Evolutionary conservation across 495 filamentous ascomycete genomes (phyloP).

Genomic region (Hypoxylon intermedium): DNA sequence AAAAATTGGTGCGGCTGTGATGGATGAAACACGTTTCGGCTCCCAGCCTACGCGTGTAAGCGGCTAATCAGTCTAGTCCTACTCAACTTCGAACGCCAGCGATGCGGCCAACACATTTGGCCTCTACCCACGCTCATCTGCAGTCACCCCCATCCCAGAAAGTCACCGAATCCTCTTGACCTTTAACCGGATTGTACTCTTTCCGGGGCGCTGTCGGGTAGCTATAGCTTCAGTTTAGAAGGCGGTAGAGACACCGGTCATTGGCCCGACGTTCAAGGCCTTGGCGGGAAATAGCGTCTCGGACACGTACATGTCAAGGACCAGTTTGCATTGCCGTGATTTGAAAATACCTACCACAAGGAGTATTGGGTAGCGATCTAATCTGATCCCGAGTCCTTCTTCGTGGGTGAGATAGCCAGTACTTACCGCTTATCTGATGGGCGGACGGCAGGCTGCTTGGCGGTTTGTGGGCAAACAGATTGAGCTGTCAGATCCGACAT

Average conservation of each 20-base stretch:
- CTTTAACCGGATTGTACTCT: background rate
- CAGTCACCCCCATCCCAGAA: constrained; percentile 3
- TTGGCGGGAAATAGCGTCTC: background rate
- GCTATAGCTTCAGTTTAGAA: constrained; percentile 1
- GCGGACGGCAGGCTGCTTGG: constrained; percentile 5
- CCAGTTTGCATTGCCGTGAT: constrained; percentile 1
- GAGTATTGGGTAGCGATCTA: background rate
- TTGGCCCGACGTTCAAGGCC: background rate
- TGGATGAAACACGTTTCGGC: constrained; percentile 32
- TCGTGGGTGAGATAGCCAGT: background rate
- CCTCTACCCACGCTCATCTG: background rate
- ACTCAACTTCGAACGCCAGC: background rate
- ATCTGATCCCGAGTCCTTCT: background rate
- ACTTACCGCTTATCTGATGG: background rate
- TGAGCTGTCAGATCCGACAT: constrained; percentile 22
- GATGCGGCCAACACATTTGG: background rate
- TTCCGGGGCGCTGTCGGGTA: constrained; percentile 8
- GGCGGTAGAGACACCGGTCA: background rate
- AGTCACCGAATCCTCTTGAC: background rate
- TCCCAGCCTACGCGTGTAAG: constrained; percentile 12
- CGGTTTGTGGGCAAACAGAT: background rate
- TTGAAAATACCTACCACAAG: constrained; percentile 1
- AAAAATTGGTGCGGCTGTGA: constrained; percentile 14
- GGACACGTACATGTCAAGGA: constrained; percentile 7
- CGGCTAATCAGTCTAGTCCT: background rate